These are phyloP conservation scores for Dictyostelium brefeldianum DNA, from an alignment of 78 protist species.

Conservation along the genomic window DNA sequence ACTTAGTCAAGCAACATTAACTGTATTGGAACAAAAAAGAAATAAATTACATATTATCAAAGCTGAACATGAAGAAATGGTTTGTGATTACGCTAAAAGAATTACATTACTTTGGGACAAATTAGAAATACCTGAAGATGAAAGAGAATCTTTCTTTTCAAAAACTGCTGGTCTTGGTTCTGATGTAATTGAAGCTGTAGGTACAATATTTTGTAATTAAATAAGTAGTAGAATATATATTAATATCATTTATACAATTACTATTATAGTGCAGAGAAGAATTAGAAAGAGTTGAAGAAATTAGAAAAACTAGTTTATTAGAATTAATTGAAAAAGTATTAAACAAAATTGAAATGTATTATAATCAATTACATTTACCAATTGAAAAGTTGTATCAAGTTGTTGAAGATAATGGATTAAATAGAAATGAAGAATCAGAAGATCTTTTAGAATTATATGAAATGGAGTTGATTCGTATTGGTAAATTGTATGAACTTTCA, in stretches of 20 bases:
- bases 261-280: slow-evolving; percentile 53
- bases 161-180: slow-evolving; percentile 77
- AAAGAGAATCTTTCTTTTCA: slow-evolving; percentile 64
- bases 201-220: too few species aligned
- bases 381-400: slow-evolving; percentile 29
- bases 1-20: slow-evolving; percentile 23
- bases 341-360: slow-evolving; percentile 9
- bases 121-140: slow-evolving; percentile 41
- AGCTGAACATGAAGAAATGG: slow-evolving; percentile 50
- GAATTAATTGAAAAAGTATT: slow-evolving; percentile 17
- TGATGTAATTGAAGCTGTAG: slow-evolving; percentile 76
- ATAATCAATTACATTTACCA: slow-evolving; percentile 40
- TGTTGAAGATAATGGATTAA: background rate
- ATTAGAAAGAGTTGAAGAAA: slow-evolving; percentile 54
- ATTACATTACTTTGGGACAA: slow-evolving; percentile 67
- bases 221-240: too few species aligned
- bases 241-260: too few species aligned
- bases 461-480: background rate
- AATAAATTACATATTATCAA: slow-evolving; percentile 23
- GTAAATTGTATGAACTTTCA: slow-evolving; percentile 27
- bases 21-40: slow-evolving; percentile 44
- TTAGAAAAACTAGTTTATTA: slow-evolving; percentile 33
- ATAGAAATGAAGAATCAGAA: slow-evolving; percentile 2
- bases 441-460: slow-evolving; percentile 44
- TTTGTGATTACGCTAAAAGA: slow-evolving; percentile 45